Conservation (phyloP, 2,329 filamentous ascomycete genomes). For the Talaromyces verruculosus region DNA sequence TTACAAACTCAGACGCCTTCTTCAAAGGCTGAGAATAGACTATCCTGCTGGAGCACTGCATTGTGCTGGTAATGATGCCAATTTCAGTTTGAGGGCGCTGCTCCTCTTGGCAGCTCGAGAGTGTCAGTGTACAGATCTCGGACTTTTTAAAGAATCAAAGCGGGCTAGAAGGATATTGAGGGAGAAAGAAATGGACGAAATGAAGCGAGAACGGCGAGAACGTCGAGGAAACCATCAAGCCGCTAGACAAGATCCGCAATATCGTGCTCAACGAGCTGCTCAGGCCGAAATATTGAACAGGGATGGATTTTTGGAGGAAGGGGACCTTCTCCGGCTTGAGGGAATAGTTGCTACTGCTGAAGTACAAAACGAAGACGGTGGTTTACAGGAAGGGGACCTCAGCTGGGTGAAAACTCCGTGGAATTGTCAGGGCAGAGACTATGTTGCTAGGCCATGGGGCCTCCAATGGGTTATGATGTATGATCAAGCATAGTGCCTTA, state of each 20-base stretch:
- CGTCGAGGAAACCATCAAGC: no score
- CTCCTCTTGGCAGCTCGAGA: not conserved
- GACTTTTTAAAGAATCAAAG: no score
- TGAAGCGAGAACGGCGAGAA: no score
- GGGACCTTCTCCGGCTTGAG: not conserved
- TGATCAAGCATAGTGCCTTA: not conserved
- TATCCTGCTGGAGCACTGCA: not conserved
- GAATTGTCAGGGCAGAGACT: not conserved
- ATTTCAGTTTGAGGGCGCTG: not conserved
- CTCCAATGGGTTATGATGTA: not conserved
- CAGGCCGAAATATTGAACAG: not conserved
- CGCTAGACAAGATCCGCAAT: no score
- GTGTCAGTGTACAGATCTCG: not conserved
- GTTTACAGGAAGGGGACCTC: not conserved
- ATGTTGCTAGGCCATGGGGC: not conserved
- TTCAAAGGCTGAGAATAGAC: not conserved
- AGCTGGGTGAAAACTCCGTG: not conserved
- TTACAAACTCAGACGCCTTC: not conserved
- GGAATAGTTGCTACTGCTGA: not conserved
- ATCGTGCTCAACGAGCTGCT: not conserved
- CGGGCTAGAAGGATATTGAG: not conserved
- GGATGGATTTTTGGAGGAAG: not conserved
- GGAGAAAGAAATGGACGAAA: not conserved
- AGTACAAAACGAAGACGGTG: not conserved
- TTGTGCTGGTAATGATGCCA: slow-evolving; percentile 2